These are phyloP conservation scores for Echinochloa phyllopogon DNA, from an alignment of 176 grass and related monocot species.

Conservation along the genomic window DNA sequence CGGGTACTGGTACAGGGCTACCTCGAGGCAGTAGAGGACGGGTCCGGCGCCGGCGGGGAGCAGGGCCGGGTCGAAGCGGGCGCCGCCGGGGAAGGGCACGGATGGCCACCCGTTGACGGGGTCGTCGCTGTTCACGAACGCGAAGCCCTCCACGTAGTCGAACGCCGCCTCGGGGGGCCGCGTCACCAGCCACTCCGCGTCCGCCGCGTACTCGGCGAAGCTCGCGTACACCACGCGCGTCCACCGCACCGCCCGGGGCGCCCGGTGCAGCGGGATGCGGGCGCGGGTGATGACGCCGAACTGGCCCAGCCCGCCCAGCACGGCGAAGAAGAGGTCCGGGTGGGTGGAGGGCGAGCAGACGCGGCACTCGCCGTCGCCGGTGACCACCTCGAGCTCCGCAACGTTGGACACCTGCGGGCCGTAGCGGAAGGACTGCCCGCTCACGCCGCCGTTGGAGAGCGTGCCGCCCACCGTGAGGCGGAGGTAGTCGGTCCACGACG, in stretches of 20 bases:
- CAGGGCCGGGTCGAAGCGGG: constrained; percentile 53
- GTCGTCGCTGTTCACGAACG: constrained; percentile 69
- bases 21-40: constrained; percentile 96
- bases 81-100: constrained; percentile 60
- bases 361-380: constrained; percentile 56
- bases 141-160: constrained; percentile 97
- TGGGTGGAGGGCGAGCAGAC: constrained; percentile 58
- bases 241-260: constrained; percentile 79
- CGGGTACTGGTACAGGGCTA: constrained; percentile 69
- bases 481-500: constrained; percentile 96
- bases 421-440: constrained; percentile 83
- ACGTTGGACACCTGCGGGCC: constrained; percentile 96
- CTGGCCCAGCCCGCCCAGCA: constrained; percentile 95
- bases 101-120: constrained; percentile 81
- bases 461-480: constrained; percentile 93
- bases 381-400: constrained; percentile 74
- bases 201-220: constrained; percentile 76
- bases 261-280: constrained; percentile 63
- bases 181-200: constrained; percentile 83
- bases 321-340: constrained; percentile 84
- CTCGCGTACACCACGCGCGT: constrained; percentile 72
- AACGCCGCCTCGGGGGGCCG: constrained; percentile 40
- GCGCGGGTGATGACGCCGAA: constrained; percentile 96
- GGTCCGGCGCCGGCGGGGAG: constrained; percentile 62
- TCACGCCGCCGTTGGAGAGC: constrained; percentile 90